Evolutionary conservation across 2,329 filamentous ascomycete genomes (phyloP).

Genomic region (Anisogramma anomala): DNA sequence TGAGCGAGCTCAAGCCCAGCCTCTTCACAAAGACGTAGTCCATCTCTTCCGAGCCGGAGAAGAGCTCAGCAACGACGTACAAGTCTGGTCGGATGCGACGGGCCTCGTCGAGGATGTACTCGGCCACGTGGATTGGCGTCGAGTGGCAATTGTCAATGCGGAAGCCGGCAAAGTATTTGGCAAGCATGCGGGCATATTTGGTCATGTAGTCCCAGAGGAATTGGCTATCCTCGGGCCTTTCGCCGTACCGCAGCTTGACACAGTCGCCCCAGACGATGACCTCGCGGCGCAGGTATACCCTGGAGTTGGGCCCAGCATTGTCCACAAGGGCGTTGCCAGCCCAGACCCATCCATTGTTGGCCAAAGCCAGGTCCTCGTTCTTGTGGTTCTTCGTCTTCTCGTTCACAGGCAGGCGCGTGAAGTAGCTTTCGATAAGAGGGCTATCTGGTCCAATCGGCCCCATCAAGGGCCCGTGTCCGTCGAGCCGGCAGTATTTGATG

Average conservation of each 20-base stretch:
- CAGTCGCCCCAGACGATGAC: conserved; percentile 99
- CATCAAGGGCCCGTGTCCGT: conserved; percentile 77
- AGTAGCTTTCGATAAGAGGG: conserved; percentile 87
- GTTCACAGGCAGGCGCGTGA: conserved; percentile 76
- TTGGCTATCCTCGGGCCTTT: conserved; percentile 69
- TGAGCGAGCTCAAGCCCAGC: conserved; percentile 79
- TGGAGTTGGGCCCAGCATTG: conserved; percentile 79
- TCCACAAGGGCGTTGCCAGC: conserved; percentile 88
- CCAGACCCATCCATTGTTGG: conserved; percentile 99
- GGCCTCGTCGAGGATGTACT: conserved; percentile 91
- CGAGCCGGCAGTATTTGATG: conserved; percentile 88
- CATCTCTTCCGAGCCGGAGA: conserved; percentile 89
- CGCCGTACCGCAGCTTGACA: conserved; percentile 88
- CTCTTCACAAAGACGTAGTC: conserved; percentile 94
- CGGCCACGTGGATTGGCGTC: conserved; percentile 85
- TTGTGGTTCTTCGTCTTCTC: conserved; percentile 66
- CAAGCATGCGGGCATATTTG: conserved; percentile 80
- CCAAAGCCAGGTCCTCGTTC: conserved; percentile 65
- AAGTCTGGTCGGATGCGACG: conserved; percentile 75
- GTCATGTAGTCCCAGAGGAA: conserved; percentile 96
- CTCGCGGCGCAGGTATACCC: conserved; percentile 88
- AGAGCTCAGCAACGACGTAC: conserved; percentile 88
- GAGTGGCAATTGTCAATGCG: conserved; percentile 98
- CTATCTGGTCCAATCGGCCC: conserved; percentile 66
- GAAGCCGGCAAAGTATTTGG: conserved; percentile 89